Percentiles rank a stretch among this genome's conserved stretches.
Conservation (phyloP, 108 stramenopile species). For the Cyclotella sp. region DNA sequence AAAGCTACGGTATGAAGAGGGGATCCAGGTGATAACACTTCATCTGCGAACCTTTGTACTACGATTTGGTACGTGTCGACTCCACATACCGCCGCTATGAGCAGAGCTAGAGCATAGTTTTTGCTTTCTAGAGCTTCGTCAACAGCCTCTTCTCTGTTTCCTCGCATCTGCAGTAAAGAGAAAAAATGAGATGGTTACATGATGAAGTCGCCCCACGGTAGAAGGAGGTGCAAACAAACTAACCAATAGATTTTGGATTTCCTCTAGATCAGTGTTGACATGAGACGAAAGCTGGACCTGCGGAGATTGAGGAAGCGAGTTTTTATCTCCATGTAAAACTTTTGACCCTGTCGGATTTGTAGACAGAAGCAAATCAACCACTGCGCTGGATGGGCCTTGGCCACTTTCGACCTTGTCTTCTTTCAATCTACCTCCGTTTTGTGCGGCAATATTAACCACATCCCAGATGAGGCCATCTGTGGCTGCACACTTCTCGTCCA, state of each 20-base stretch:
- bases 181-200: background rate
- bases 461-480: conserved; percentile 71
- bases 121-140: conserved; percentile 61
- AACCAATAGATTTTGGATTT: conserved; percentile 15
- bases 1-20: conserved; percentile 76
- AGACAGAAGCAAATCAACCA: conserved; percentile 70
- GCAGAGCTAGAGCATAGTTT: conserved; percentile 77
- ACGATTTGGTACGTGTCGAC: conserved; percentile 63
- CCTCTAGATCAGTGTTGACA: conserved; percentile 18
- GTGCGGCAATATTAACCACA: conserved; percentile 72
- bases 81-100: conserved; percentile 80
- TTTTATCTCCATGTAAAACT: background rate
- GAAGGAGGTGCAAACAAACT: background rate
- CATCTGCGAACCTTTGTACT: conserved; percentile 64
- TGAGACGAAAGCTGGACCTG: conserved; percentile 5
- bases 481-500: conserved; percentile 44
- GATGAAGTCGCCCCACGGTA: background rate
- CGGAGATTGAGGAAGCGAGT: conserved; percentile 8
- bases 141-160: conserved; percentile 75
- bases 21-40: conserved; percentile 60
- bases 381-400: conserved; percentile 50
- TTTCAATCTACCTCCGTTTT: conserved; percentile 62
- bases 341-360: background rate
- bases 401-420: conserved; percentile 61
- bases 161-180: conserved; percentile 48